These are phyloP conservation scores for Naganishia vishniacii DNA, from an alignment of 768 basidiomycete species.

Conservation along the genomic window DNA sequence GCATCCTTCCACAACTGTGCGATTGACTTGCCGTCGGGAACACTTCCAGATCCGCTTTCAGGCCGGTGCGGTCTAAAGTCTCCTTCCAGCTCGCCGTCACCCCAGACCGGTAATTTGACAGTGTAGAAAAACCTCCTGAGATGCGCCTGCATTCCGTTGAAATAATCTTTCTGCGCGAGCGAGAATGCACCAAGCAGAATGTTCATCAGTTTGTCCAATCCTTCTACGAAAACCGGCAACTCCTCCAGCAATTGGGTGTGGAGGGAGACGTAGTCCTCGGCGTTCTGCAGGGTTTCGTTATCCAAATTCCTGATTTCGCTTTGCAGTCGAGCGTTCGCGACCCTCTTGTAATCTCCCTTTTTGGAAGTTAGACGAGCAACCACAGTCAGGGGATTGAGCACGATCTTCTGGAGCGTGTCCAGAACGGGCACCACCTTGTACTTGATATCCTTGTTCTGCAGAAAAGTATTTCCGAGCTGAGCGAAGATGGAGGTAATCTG, in stretches of 20 bases:
- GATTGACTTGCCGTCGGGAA: not conserved
- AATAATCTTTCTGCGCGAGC: constrained; percentile 16
- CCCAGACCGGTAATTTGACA: constrained; percentile 11
- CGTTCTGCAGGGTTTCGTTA: constrained; percentile 35
- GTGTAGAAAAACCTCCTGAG: constrained; percentile 13
- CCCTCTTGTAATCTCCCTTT: constrained; percentile 40
- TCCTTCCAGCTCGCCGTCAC: not conserved
- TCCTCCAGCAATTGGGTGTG: constrained; percentile 49
- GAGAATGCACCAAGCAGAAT: constrained; percentile 6
- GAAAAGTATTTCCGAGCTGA: not conserved
- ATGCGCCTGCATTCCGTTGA: constrained; percentile 20
- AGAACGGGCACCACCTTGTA: constrained; percentile 43
- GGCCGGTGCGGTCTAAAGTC: not conserved
- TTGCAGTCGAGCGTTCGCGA: constrained; percentile 27
- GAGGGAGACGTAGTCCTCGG: constrained; percentile 44
- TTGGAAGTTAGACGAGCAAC: constrained; percentile 39
- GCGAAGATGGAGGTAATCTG: not conserved
- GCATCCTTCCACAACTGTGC: not conserved
- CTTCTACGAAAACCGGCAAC: constrained; percentile 45
- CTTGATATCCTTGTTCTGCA: constrained; percentile 43
- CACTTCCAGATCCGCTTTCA: not conserved
- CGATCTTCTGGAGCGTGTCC: constrained; percentile 36
- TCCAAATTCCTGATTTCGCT: constrained; percentile 36
- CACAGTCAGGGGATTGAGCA: constrained; percentile 42
- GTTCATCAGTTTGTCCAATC: constrained; percentile 32